Percentiles rank a stretch among this genome's conserved stretches.
phyloP scores from a whole-genome alignment of 2,329 filamentous ascomycete species.

The Teratosphaeriaceae sp. region DNA sequence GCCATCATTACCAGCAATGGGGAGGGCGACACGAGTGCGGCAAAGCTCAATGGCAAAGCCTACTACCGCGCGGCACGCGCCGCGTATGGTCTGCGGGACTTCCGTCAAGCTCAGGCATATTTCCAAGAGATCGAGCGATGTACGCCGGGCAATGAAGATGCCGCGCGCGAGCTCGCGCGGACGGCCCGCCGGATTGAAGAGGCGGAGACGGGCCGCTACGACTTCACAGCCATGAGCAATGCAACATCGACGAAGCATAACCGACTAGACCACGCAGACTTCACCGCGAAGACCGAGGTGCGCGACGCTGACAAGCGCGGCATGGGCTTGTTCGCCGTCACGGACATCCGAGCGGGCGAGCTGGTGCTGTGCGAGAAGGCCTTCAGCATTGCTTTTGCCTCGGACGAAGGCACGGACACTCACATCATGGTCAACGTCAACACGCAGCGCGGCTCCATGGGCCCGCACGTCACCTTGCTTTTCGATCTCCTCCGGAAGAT shows the following conservation, averaged over 20 bases:
- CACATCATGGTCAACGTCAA: constrained; percentile 10
- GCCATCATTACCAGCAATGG: constrained; percentile 3
- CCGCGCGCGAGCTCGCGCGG: constrained; percentile 8
- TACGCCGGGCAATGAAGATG: constrained; percentile 11
- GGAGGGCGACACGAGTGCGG: background rate
- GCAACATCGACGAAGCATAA: background rate
- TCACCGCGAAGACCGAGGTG: constrained; percentile 10
- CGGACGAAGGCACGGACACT: constrained; percentile 4
- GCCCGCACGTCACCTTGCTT: constrained; percentile 12
- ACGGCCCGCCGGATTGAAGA: constrained; percentile 14
- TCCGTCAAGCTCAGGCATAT: constrained; percentile 4
- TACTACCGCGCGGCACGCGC: constrained; percentile 19
- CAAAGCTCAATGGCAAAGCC: constrained; percentile 15
- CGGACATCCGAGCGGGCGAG: constrained; percentile 33
- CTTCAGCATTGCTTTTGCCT: constrained; percentile 9
- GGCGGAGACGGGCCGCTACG: constrained; percentile 14
- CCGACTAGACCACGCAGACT: constrained; percentile 18
- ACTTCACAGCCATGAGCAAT: constrained; percentile 15
- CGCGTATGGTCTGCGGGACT: constrained; percentile 20
- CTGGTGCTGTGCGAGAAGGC: constrained; percentile 36
- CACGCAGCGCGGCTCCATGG: constrained; percentile 2
- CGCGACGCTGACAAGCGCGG: constrained; percentile 27
- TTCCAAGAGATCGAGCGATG: constrained; percentile 9
- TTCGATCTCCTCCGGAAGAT: constrained; percentile 12
- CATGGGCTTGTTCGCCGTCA: constrained; percentile 38